Base-by-base conservation (phyloP, 306 rosid species). In the Rubus idaeus region DNA sequence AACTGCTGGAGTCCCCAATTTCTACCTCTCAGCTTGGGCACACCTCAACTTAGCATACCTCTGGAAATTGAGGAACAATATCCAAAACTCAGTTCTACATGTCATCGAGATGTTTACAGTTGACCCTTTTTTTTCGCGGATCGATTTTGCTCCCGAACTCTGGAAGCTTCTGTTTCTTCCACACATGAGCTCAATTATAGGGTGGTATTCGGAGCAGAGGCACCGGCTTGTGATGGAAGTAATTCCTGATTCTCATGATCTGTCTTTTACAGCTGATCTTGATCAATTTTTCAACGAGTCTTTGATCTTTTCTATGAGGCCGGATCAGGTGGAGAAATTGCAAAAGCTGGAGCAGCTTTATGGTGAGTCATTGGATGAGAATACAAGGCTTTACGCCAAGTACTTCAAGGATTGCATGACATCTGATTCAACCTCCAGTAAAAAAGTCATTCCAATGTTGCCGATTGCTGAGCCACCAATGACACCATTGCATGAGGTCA, bases 391-490 rank as follows among this genome's bases (percentile, higher is more conserved):
- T 50, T 94, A 84, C 71, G 97, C 98, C 14, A 94, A 92, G 74
- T 89, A 92, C 74, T 92, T 90, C 73, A 90, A 88, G 79, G 96
- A 90, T 73, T 90, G 93, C 73, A 81, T 89, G 88, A 86, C 78
- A 75, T 70, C 76, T 61, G 93, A 94, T 83, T 86, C 94, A 60
- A 60, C 81, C 63, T 81, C 90, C 6, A 68, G 83, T 71, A 92
- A 87, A 87, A 94, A 87, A 85, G 82, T 88, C 63, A 74, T 81
- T 75, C 92, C 95, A 30, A 91, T 92, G 98, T 74, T 94, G 79
- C 97, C 98, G 35, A 94, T 94, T 75, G 98, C 96, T 0, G 98
- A 94, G 87, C 96, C 98, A 2, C 98, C 98, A 11, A 92, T 87
- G 96, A 92, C 97, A 74, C 97, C 97, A 79, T 79, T 90, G 87